A percentile compares a stretch with the other conserved stretches of the same genome.
Conservation (phyloP, 2,329 filamentous ascomycete genomes). For the Botrytis tulipae region DNA sequence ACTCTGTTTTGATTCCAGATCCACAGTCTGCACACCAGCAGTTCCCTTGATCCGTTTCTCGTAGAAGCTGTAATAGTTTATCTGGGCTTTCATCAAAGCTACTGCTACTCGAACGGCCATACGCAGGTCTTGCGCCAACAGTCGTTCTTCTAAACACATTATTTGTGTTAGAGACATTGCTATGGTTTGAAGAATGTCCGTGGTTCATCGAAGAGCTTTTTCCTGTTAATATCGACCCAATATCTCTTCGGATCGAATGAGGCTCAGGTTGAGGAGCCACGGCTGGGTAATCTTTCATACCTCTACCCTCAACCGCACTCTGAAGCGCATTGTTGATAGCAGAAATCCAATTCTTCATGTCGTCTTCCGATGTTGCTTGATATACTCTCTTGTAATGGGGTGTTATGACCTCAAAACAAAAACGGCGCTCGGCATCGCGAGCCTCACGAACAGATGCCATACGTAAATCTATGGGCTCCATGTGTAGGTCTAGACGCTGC, state of each 20-base stretch:
- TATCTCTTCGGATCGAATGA: conserved; percentile 71
- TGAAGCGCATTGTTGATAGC: conserved; percentile 97
- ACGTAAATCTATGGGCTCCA: conserved; percentile 94
- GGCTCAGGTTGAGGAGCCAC: conserved; percentile 41
- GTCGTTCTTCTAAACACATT: conserved; percentile 82
- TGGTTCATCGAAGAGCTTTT: conserved; percentile 73
- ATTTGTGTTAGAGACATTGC: conserved; percentile 40
- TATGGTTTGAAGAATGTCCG: conserved; percentile 47
- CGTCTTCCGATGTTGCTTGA: conserved; percentile 95
- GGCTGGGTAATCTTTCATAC: conserved; percentile 54
- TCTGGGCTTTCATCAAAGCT: conserved; percentile 80
- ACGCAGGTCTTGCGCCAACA: conserved; percentile 80
- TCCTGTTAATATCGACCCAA: conserved; percentile 87
- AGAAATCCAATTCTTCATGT: conserved; percentile 95
- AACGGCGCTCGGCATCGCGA: conserved; percentile 87
- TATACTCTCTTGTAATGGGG: conserved; percentile 95
- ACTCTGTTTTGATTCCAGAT: conserved; percentile 89
- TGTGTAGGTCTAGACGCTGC: conserved; percentile 91
- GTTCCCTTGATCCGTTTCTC: conserved; percentile 89
- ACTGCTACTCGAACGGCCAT: conserved; percentile 65
- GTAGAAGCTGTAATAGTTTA: conserved; percentile 80
- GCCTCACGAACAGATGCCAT: conserved; percentile 97
- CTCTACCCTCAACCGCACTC: conserved; percentile 85
- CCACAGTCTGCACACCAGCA: conserved; percentile 93
- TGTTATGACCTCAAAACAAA: conserved; percentile 98